phyloP scores from a whole-genome alignment of 768 basidiomycete genomes.

The Cubamyces sp. region DNA sequence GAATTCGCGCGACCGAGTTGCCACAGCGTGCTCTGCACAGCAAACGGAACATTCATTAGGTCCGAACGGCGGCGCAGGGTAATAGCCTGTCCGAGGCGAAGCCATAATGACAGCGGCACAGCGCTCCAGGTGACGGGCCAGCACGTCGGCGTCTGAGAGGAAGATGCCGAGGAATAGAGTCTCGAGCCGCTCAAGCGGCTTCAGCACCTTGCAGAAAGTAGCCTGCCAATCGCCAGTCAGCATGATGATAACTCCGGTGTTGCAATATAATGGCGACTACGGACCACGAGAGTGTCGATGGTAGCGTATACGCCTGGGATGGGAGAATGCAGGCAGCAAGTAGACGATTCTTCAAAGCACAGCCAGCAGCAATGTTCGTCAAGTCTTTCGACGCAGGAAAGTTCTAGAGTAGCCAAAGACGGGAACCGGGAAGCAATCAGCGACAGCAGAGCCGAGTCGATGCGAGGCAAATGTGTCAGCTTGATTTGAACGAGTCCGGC shows the following conservation, averaged over 20 bases:
- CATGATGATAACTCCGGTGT: not conserved
- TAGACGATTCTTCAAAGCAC: constrained; percentile 67
- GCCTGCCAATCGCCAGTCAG: constrained; percentile 36
- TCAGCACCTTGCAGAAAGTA: constrained; percentile 47
- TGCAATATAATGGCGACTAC: constrained; percentile 28
- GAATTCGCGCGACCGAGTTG: constrained; percentile 50
- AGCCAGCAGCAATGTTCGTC: constrained; percentile 61
- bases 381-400: constrained; percentile 64
- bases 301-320: constrained; percentile 54
- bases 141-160: constrained; percentile 56
- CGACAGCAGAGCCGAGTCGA: constrained; percentile 53
- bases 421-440: constrained; percentile 53
- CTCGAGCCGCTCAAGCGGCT: constrained; percentile 49
- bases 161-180: constrained; percentile 65
- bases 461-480: constrained; percentile 58
- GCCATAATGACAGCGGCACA: constrained; percentile 6
- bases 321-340: constrained; percentile 61
- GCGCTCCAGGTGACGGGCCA: constrained; percentile 48
- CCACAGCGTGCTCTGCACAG: constrained; percentile 29
- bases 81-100: constrained; percentile 9
- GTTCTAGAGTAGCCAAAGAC: constrained; percentile 49
- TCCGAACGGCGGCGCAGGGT: constrained; percentile 18
- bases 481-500: constrained; percentile 49
- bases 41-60: constrained; percentile 45
- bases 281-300: constrained; percentile 54